Evolutionary conservation across 495 filamentous ascomycete species (phyloP), one percentile per base, ranked within the genome.

Genomic region (Mycothermus thermophilus): DNA sequence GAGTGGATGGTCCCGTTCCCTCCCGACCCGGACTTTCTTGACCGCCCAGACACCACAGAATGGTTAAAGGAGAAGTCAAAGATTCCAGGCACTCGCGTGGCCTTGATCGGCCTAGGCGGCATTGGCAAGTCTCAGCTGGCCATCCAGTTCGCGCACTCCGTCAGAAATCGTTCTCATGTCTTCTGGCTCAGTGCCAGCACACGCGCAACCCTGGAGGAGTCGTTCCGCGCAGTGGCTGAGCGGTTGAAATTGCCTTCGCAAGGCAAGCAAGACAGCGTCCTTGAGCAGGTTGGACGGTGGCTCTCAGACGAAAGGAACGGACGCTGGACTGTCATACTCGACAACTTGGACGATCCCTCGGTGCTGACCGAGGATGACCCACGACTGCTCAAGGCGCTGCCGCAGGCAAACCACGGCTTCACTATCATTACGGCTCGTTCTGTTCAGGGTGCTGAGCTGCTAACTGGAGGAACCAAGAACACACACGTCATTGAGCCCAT

Each of bases 151-250:
- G 52, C 55, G 10, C 48, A 58, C 35, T 2, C 5, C 4, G 34
- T 36, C 25, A 16, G 25, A 3, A 16, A 20, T 12, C 3, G 53
- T 16, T 67, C 56, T 14, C 66, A 54, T 55, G 57, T 71, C 7
- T 64, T 72, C 43, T 73, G 69, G 67, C 43, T 71, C 7, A 56
- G 63, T 41, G 58, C 59, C 3, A 59, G 59, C 32, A 63, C 45
- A 26, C 31, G 29, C 18, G 51, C 59, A 54, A 38, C 55, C 62
- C 5, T 52, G 68, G 10, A 31, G 51, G 16, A 41, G 54, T 39
- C 69, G 49, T 61, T 46, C 68, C 12, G 30, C 30, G 2, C 48
- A 14, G 13, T 40, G 6, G 13, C 30, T 13, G 24, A 34, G 1
- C 5, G 11, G 8, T 24, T 40, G 2, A 3, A 10, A 4, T 11